These are phyloP conservation scores for Hibiscus syriacus DNA, from an alignment of 345 rosid species.

Conservation along the genomic window DNA sequence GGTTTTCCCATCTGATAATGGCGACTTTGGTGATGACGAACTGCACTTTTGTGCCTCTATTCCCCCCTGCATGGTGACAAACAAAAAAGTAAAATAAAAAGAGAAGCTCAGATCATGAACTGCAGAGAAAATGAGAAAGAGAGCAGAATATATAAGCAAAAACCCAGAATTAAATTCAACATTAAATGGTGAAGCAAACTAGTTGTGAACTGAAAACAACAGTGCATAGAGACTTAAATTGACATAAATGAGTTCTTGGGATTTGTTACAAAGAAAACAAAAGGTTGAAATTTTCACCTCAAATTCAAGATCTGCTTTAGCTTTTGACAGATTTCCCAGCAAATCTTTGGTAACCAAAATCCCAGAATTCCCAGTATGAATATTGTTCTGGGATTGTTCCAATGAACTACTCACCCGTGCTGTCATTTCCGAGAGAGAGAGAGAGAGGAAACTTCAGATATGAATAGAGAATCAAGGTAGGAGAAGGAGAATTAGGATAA, in stretches of 20 bases:
- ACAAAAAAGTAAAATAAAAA: background rate
- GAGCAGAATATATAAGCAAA: too few relatives aligned
- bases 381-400: slow-evolving; percentile 3
- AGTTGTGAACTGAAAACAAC: background rate
- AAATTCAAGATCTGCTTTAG: slow-evolving; percentile 8
- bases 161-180: background rate
- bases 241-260: background rate
- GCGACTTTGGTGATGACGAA: background rate
- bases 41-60: background rate
- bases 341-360: slow-evolving; percentile 24
- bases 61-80: slow-evolving; percentile 5
- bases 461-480: background rate
- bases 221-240: background rate
- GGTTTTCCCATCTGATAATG: slow-evolving; percentile 1
- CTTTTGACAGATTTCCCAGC: slow-evolving; percentile 20
- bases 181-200: background rate
- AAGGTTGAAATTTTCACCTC: background rate
- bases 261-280: background rate
- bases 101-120: background rate
- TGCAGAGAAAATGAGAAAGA: too few relatives aligned
- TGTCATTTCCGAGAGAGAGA: background rate
- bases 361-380: slow-evolving; percentile 14
- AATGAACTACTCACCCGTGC: slow-evolving; percentile 12
- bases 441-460: background rate
- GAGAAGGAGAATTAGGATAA: too few relatives aligned